Evolutionary conservation across 352 stramenopile species (phyloP), one percentile per base, ranked within the genome.

Genomic region (Sclerospora graminicola): DNA sequence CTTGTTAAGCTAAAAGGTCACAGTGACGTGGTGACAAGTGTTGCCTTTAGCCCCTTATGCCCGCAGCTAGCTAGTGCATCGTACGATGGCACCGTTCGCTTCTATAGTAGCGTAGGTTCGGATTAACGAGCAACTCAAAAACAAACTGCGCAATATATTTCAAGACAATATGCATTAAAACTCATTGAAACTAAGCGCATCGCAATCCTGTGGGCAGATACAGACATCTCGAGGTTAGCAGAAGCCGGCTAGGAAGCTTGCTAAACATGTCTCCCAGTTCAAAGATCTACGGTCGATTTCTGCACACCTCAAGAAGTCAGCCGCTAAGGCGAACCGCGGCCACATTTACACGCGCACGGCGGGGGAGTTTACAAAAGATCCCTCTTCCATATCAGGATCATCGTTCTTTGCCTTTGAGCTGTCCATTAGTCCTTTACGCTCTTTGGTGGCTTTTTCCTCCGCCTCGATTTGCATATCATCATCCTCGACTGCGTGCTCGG

Each of bases 301-400:
- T 47, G 53, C 43, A 52, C 45, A 45, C 48, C 40, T 60, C 53
- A 38, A 63, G 34, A 52, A 54, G 44, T 35, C 53, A 53, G 53
- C 48, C 44, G 63, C 47, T 48, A 44, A 51, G 48, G 58, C 52
- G 21, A 62, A 54, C 48, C 24, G 40, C 39, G 59, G 53, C 40
- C 51, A 49, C 20, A 31, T 51, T 70, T 83, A 81, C 28, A 82
- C 76, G 52, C 74, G 73, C 49, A 87, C 72, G 21, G 78, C 75
- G 27, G 78, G 78, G 24, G 78, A 89, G 70, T 89, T 89, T 20
- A 89, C 78, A 26, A 89, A 89, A 39, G 75, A 84, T 21, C 78
- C 78, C 38, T 88, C 76, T 33, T 82, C 70, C 37, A 73, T 78
- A 29, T 68, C 68, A 32, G 76, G 66, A 23, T 75, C 73, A 35